phyloP scores from a whole-genome alignment of 1,139 yeast genomes.

The Casaregolazyma lundiana region DNA sequence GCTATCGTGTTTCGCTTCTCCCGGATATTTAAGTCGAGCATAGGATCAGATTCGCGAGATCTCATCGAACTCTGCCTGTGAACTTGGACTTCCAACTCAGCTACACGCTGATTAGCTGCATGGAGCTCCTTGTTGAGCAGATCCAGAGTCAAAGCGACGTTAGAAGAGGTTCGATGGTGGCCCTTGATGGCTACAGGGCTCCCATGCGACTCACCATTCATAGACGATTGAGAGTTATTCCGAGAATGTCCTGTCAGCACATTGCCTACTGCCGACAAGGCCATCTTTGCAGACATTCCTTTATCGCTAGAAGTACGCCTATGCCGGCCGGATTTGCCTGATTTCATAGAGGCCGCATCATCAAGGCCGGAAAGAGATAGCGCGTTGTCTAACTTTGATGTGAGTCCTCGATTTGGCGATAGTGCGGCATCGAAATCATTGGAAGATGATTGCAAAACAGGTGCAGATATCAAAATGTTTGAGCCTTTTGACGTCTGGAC shows the following conservation, averaged over 20 bases:
- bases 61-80: constrained; percentile 3
- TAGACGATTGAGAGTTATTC: constrained; percentile 1
- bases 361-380: neutral
- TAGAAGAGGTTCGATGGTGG: constrained; percentile 8
- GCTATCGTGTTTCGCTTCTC: constrained; percentile 35
- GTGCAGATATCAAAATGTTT: constrained; percentile 5
- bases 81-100: constrained; percentile 31
- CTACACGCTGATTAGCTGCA: constrained; percentile 30
- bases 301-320: constrained; percentile 14
- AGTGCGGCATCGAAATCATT: constrained; percentile 1
- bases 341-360: no score
- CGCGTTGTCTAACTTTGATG: neutral
- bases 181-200: neutral
- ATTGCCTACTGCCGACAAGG: constrained; percentile 10
- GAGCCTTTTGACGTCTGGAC: neutral
- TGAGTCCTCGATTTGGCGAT: neutral
- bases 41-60: constrained; percentile 16
- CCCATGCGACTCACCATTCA: neutral
- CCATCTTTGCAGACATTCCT: constrained; percentile 10
- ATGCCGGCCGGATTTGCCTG: no score
- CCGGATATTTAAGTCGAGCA: constrained; percentile 26
- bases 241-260: constrained; percentile 1
- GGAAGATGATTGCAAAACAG: constrained; percentile 8
- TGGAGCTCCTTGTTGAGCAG: constrained; percentile 25
- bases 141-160: constrained; percentile 10